phyloP scores from a whole-genome alignment of 177 flowering plant genomes.

The Telopea speciosissima region DNA sequence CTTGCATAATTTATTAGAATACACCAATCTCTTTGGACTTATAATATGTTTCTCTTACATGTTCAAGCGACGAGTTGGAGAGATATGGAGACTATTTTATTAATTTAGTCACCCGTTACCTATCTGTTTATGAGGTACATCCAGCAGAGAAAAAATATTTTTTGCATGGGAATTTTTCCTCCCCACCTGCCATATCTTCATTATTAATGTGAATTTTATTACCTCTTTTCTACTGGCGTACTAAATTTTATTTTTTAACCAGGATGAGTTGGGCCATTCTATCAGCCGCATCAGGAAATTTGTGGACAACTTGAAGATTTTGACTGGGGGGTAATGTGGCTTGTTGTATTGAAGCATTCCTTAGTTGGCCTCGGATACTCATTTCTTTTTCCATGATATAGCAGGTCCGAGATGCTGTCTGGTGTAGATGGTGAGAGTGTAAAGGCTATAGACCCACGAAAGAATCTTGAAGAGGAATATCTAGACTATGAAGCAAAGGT shows the following conservation, averaged over 20 bases:
- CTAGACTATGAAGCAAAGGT: conserved; percentile 80
- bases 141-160: neutral
- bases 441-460: conserved; percentile 43
- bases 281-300: conserved; percentile 50
- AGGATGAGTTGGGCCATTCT: conserved; percentile 69
- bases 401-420: conserved; percentile 42
- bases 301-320: conserved; percentile 69
- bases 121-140: conserved; percentile 74
- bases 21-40: conserved; percentile 4
- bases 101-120: conserved; percentile 50
- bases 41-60: conserved; percentile 11
- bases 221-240: neutral
- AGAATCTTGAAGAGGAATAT: conserved; percentile 80
- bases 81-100: conserved; percentile 60
- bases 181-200: neutral
- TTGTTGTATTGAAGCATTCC: conserved; percentile 1
- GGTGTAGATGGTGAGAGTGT: conserved; percentile 33
- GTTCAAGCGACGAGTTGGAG: conserved; percentile 71
- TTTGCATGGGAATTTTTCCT: neutral
- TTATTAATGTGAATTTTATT: conserved; percentile 1
- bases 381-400: conserved; percentile 4
- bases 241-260: conserved; percentile 12
- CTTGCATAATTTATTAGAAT: conserved; percentile 4
- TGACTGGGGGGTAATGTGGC: conserved; percentile 53
- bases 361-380: neutral